Base-by-base conservation (phyloP, 257 asterid genomes). In the Penstemon newberryi region DNA sequence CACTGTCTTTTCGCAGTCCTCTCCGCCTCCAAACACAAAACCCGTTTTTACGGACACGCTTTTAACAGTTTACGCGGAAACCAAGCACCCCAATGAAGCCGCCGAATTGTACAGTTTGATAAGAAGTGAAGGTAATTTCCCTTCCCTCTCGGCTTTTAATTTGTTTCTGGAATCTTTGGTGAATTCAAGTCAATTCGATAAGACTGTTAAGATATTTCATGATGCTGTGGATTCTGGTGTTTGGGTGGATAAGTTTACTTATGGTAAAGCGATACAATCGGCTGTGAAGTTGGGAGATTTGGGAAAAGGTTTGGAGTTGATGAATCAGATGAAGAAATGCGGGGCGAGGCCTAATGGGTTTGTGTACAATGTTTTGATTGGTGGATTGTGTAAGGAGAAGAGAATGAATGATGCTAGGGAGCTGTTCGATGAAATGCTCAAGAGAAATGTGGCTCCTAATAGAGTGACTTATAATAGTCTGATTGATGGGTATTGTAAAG, bases 291-390 rank as follows among this genome's bases (percentile, higher is more conserved):
- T 82, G 61, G 87, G 92, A 52, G 87, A 89, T 69, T 53, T 89
- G 73, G 40, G 46, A 37, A 78, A 56, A 65, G 95, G 89, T 52
- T 50, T 84, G 67, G 86, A 84, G 12, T 72, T 86, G 57, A 61
- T 82, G 85, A 56, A 70, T 49, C 70, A 15, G 60, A 89, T 92
- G 98, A 74, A 70, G 52, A 70, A 42, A 6, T 56, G 65, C 38
- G 84, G 88, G 43, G 43, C 72, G 40, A 57, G 65, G 73, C 85
- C 90, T 0, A 79, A 71, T 67, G 76, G 78, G 46, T 92, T 89
- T 73, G 95, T 86, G 66, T 92, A 84, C 66, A 92, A 89, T 75
- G 98, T 92, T 69, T 69, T 92, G 73, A 87, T 92, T 44, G 85
- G 91, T 49, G 96, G 92, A 36, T 67, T 87, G 84, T 86, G 97